phyloP scores from a whole-genome alignment of 2,329 filamentous ascomycete genomes.

The Talaromyces funiculosus region DNA sequence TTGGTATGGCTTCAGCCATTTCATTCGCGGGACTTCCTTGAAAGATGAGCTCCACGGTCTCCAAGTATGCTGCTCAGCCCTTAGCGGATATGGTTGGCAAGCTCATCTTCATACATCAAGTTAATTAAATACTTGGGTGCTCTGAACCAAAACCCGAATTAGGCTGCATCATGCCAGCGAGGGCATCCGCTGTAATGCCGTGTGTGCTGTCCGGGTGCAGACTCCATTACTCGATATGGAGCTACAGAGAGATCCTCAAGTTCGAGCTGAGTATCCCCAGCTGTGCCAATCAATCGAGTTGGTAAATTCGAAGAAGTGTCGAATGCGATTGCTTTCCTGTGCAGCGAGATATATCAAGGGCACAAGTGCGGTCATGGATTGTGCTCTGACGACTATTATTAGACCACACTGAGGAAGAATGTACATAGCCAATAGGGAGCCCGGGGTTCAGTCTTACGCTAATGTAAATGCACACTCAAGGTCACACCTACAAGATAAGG shows the following conservation, averaged over 20 bases:
- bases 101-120: too few relatives aligned
- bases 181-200: conserved; percentile 3
- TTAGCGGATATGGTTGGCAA: conserved; percentile 1
- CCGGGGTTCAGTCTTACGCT: too few relatives aligned
- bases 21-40: conserved; percentile 5
- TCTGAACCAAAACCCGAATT: neutral
- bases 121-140: too few relatives aligned
- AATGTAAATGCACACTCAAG: too few relatives aligned
- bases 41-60: conserved; percentile 1
- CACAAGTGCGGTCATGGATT: conserved; percentile 1
- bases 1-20: conserved; percentile 2
- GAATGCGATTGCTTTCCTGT: conserved; percentile 1
- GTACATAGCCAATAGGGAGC: too few relatives aligned
- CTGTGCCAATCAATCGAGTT: neutral
- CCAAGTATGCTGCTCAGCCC: neutral
- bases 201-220: neutral
- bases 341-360: conserved; percentile 7
- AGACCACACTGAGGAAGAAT: neutral
- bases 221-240: neutral
- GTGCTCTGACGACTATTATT: neutral
- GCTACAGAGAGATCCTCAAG: neutral
- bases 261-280: neutral
- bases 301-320: neutral
- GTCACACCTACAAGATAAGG: too few relatives aligned
- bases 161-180: neutral